Evolutionary conservation across 768 basidiomycete species (phyloP), one percentile per base, ranked within the genome.

Genomic region (Lentinula detonsa): DNA sequence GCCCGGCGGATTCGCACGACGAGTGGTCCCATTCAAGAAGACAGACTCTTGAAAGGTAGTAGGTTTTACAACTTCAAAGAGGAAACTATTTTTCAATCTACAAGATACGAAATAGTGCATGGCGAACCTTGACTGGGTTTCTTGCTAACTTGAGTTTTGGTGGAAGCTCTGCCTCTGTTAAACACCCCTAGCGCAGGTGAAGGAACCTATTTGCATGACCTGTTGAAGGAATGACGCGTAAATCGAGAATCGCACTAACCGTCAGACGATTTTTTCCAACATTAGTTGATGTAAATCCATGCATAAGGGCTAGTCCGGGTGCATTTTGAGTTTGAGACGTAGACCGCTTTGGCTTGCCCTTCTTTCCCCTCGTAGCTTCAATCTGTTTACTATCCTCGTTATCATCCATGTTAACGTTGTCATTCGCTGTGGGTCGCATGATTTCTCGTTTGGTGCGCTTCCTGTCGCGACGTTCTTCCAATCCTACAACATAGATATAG

Each of bases 181-280:
- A 88, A 88, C 1, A 88, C 83, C 1, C 88, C 88, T 31, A 77
- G 65, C 57, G 67, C 73, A n/a, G 72, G 63, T 5, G 72, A 65
- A 11, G 78, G 80, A 15, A 43, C 49, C 53, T 82, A 76, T 18
- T 10, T 16, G 31, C 33, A 8, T 42, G 48, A 48, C 37, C 64
- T 35, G 62, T 28, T 46, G n/a, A 51, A 34, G 42, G 46, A 52
- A 40, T 28, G 15, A 53, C 31, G 37, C 13, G 34, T 51, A 35
- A 40, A 11, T 10, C 52, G 23, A 21, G 21, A 11, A 35, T 4
- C 18, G 5, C 15, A 52, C 78, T 53, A 65, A 88, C 87, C 59
- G 87, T 90, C 10, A 90, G 67, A 43, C 88, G 79, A 60, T 81
- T 78, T 57, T 78, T 81, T 13, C 85, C 84, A 2, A 90, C 77